Percentiles rank a stretch among this genome's conserved stretches.
Conservation (phyloP, 2,329 filamentous ascomycete species). For the Pseudopithomyces chartarum region DNA sequence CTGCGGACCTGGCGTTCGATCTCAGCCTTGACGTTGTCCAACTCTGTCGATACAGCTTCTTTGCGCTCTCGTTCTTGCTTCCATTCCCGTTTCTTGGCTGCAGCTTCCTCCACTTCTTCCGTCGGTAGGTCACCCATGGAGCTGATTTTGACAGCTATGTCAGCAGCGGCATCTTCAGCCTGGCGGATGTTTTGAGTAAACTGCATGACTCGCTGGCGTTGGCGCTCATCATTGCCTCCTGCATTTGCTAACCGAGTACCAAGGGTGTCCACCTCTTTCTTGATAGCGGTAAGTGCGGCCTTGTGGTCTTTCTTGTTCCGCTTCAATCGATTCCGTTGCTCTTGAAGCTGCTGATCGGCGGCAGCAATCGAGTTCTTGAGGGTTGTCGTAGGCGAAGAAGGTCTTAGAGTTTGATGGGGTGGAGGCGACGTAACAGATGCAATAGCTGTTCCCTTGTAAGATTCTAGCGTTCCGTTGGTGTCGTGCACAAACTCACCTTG, state of each 20-base stretch:
- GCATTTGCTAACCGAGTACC: slow-evolving; percentile 67
- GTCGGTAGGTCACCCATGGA: slow-evolving; percentile 67
- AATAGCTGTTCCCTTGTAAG: slow-evolving; percentile 19
- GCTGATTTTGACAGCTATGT: slow-evolving; percentile 65
- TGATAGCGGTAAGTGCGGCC: slow-evolving; percentile 67
- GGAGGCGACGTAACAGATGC: slow-evolving; percentile 50
- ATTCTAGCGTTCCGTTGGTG: slow-evolving; percentile 1
- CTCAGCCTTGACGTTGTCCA: slow-evolving; percentile 65
- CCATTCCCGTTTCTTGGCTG: slow-evolving; percentile 61
- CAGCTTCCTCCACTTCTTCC: slow-evolving; percentile 64
- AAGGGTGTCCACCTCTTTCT: slow-evolving; percentile 75
- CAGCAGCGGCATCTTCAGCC: slow-evolving; percentile 65
- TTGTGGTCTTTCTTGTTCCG: slow-evolving; percentile 76
- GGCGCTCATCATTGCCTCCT: slow-evolving; percentile 76
- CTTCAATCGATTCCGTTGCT: slow-evolving; percentile 72
- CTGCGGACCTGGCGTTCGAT: slow-evolving; percentile 67
- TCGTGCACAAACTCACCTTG: slow-evolving; percentile 52
- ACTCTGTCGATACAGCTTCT: slow-evolving; percentile 57
- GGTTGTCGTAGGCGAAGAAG: slow-evolving; percentile 77
- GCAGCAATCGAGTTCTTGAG: slow-evolving; percentile 76
- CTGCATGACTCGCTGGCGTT: slow-evolving; percentile 75
- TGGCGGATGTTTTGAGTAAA: slow-evolving; percentile 75
- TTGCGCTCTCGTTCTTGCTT: slow-evolving; percentile 60
- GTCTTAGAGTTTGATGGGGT: slow-evolving; percentile 67
- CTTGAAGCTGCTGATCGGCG: slow-evolving; percentile 70